Percentiles rank a stretch among this genome's conserved stretches.
phyloP scores from a whole-genome alignment of 1,284 basidiomycete species.

The Rhodotorula sp. region DNA sequence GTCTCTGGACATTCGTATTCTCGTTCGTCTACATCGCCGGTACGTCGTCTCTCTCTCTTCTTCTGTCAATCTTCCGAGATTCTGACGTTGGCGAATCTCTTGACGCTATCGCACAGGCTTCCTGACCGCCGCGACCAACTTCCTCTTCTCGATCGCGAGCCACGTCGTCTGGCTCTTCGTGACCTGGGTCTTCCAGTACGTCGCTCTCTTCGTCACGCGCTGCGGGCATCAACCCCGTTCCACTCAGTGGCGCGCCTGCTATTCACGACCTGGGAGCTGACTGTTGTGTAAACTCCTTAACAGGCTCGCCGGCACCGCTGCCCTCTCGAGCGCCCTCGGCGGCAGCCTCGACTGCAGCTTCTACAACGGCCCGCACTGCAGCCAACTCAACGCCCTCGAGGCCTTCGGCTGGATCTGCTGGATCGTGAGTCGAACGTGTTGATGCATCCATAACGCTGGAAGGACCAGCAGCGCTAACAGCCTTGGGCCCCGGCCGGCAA shows the following conservation, averaged over 20 bases:
- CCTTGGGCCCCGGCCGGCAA: not conserved
- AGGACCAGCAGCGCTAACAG: not conserved
- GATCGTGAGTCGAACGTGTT: slow-evolving; percentile 18
- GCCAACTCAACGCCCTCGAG: slow-evolving; percentile 40
- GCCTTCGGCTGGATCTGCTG: slow-evolving; percentile 44
- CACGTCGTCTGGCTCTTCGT: slow-evolving; percentile 37
- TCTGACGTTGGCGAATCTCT: not conserved
- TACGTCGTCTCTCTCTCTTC: not conserved
- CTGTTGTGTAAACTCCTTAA: not conserved
- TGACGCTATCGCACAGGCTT: slow-evolving; percentile 21
- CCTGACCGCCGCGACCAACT: slow-evolving; percentile 31
- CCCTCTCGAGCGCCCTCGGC: slow-evolving; percentile 34
- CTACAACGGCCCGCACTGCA: slow-evolving; percentile 31
- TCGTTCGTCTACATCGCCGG: slow-evolving; percentile 36
- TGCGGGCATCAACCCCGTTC: not conserved
- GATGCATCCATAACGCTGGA: not conserved
- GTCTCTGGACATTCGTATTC: slow-evolving; percentile 42
- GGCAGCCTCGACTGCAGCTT: slow-evolving; percentile 28
- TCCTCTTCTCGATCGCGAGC: slow-evolving; percentile 42
- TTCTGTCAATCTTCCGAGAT: too few relatives aligned
- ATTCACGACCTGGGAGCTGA: not conserved
- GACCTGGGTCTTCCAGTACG: slow-evolving; percentile 44
- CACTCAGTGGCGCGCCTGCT: not conserved
- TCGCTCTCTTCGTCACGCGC: not conserved
- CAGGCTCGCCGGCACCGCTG: slow-evolving; percentile 42